Evolutionary conservation across 2,329 filamentous ascomycete genomes (phyloP).

Genomic region (Colletotrichum higginsianum): DNA sequence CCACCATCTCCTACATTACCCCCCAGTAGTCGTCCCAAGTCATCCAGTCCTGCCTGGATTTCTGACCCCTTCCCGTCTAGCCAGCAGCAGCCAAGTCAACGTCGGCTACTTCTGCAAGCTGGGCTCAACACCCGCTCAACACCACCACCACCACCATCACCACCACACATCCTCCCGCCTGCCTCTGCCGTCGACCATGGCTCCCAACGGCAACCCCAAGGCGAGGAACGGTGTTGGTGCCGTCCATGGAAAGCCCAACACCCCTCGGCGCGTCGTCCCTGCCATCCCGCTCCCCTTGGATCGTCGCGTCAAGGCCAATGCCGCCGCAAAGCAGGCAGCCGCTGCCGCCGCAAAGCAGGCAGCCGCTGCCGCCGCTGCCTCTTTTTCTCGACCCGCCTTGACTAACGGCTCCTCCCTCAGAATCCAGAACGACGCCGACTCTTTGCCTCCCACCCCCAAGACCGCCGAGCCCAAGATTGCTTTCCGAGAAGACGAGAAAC

Average conservation of each 20-base stretch:
- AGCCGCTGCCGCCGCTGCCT: slow-evolving; percentile 38
- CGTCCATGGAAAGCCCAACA: slow-evolving; percentile 27
- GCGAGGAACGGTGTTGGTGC: slow-evolving; percentile 41
- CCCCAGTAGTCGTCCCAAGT: slow-evolving; percentile 18
- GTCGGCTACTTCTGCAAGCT: slow-evolving; percentile 22
- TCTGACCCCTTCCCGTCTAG: slow-evolving; percentile 10
- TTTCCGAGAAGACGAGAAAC: slow-evolving; percentile 1
- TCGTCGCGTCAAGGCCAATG: slow-evolving; percentile 49
- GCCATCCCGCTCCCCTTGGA: slow-evolving; percentile 56
- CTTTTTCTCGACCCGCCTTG: slow-evolving; percentile 28
- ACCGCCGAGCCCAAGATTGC: slow-evolving; percentile 15
- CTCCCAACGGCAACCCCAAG: slow-evolving; percentile 40
- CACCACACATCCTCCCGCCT: slow-evolving; percentile 30
- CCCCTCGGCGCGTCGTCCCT: slow-evolving; percentile 53
- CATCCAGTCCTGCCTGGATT: slow-evolving; percentile 12
- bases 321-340: slow-evolving; percentile 52
- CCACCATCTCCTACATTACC: background rate
- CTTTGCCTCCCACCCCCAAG: slow-evolving; percentile 40
- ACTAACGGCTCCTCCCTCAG: slow-evolving; percentile 44
- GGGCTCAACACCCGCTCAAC: slow-evolving; percentile 29
- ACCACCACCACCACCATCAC: slow-evolving; percentile 21
- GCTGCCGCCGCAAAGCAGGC: slow-evolving; percentile 46
- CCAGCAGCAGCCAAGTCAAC: slow-evolving; percentile 11
- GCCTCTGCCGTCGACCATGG: slow-evolving; percentile 36
- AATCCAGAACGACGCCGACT: slow-evolving; percentile 41